Base-by-base conservation (phyloP, 78 protist genomes). In the Paulinella micropora region DNA sequence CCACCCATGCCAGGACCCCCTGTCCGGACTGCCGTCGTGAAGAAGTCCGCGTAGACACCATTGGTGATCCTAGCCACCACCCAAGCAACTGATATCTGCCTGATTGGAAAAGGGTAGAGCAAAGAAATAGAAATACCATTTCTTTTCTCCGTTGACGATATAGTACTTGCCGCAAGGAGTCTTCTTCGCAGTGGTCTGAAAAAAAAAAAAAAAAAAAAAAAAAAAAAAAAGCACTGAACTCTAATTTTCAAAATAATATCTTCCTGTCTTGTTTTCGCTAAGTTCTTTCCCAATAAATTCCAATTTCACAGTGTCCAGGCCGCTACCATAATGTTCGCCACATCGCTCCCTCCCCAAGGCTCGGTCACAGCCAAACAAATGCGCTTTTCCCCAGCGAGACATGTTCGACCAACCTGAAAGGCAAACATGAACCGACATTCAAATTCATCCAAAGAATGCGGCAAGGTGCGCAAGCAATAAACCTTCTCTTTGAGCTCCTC, bases 81-180 rank as follows among this genome's bases (percentile, higher is more conserved):
- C n/a, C n/a, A n/a, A n/a, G n/a, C n/a, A n/a, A n/a, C n/a, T n/a
- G n/a, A n/a, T n/a, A n/a, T n/a, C n/a, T n/a, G n/a, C n/a, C n/a
- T n/a, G n/a, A n/a, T n/a, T n/a, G n/a, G n/a, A n/a, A n/a, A n/a
- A n/a, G n/a, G n/a, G n/a, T n/a, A n/a, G n/a, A n/a, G n/a, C n/a
- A n/a, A n/a, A n/a, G n/a, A n/a, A n/a, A n/a, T n/a, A n/a, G n/a
- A n/a, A n/a, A n/a, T n/a, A n/a, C 40, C 40, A 86, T 28, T 81
- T 39, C 86, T 86, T 86, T 15, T 15, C 88, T 4, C 88, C 88
- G 41, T 86, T 86, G 73, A 86, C 88, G 69, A 86, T 86, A n/a
- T 32, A 86, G 69, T 37, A 86, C n/a, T 91, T 88, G n/a, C 92
- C 92, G 77, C 77, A 64, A 28, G 15, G 15, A 83, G 32, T 26